phyloP scores from a whole-genome alignment of 1,284 basidiomycete genomes.

The Vanrija pseudolonga region DNA sequence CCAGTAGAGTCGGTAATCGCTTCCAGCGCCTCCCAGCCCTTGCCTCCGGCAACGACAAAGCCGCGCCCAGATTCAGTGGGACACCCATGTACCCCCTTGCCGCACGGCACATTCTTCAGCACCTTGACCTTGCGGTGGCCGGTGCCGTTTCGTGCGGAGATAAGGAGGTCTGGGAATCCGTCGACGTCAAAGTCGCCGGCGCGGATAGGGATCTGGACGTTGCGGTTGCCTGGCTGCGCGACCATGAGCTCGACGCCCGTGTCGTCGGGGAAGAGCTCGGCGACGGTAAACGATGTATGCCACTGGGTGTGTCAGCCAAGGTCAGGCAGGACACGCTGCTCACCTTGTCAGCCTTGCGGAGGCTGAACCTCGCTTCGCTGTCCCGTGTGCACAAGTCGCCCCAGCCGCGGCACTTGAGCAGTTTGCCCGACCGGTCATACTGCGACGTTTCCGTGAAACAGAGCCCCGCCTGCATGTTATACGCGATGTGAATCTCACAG shows the following conservation, averaged over 20 bases:
- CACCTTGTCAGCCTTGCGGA: conserved; percentile 61
- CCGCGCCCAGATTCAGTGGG: conserved; percentile 50
- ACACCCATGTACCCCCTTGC: conserved; percentile 40
- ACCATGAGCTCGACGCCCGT: conserved; percentile 58
- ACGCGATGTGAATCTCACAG: conserved; percentile 86
- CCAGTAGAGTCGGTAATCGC: conserved; percentile 72
- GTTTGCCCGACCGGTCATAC: conserved; percentile 16
- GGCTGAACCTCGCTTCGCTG: conserved; percentile 71
- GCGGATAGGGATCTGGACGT: conserved; percentile 72
- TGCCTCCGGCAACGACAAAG: conserved; percentile 67
- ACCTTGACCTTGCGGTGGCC: conserved; percentile 55
- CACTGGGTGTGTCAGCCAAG: conserved; percentile 50
- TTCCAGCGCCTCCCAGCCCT: conserved; percentile 58
- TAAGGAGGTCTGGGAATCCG: conserved; percentile 86
- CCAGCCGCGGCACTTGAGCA: conserved; percentile 65
- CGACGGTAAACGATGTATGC: conserved; percentile 65
- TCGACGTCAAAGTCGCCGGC: conserved; percentile 91
- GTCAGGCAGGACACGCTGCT: no score
- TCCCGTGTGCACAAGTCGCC: conserved; percentile 80
- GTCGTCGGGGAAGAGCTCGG: conserved; percentile 57
- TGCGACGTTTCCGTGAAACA: conserved; percentile 53
- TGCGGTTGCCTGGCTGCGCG: conserved; percentile 51
- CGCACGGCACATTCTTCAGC: conserved; percentile 70
- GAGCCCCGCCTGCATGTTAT: conserved; percentile 84
- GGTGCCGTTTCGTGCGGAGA: conserved; percentile 54